Evolutionary conservation across 257 asterid genomes (phyloP), one percentile per base, ranked within the genome.

Genomic region (Avicennia marina): DNA sequence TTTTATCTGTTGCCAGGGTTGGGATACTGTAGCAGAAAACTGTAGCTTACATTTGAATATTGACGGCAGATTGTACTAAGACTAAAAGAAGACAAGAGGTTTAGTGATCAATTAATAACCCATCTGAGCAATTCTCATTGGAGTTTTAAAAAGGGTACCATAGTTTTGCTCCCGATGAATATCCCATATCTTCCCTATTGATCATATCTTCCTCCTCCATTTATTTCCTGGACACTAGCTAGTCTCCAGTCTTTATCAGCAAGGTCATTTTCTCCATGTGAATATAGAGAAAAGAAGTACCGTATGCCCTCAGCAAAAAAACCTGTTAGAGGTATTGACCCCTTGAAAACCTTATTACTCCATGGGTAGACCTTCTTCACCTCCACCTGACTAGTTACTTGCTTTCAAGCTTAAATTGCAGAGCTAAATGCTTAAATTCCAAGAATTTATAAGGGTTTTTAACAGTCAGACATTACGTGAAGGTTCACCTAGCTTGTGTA

Each of bases 201-300:
- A 48, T 53, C 39, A 38, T 47, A 40, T 48, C 66, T 55, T 64
- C 72, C 9, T 65, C 69, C 68, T 53, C 65, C 51, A 26, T 34
- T 54, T 32, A 18, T 11, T 17, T 22, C 42, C 52, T 39, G 21
- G 9, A 25, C 45, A 8, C 31, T 62, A 51, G 68, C 58, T 62
- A 51, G 68, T 53, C 50, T 62, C 16, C 43, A 42, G 31, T 31
- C 60, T 12, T 43, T 32, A 34, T 58, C 33, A 68, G 51, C 53
- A 38, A 60, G 50, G 64, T 47, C 71, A 39, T 71, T 72, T 71
- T 76, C 82, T 41, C 53, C 58, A 67, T 72, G 68, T 72, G 56
- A 54, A 60, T 42, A 69, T 22, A 53, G 64, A 42, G 53, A 70
- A 49, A 60, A 56, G 60, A 59, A 50, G 69, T 64, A 64, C 65